phyloP scores from a whole-genome alignment of 768 basidiomycete genomes.

The Fomitopsis serialis region DNA sequence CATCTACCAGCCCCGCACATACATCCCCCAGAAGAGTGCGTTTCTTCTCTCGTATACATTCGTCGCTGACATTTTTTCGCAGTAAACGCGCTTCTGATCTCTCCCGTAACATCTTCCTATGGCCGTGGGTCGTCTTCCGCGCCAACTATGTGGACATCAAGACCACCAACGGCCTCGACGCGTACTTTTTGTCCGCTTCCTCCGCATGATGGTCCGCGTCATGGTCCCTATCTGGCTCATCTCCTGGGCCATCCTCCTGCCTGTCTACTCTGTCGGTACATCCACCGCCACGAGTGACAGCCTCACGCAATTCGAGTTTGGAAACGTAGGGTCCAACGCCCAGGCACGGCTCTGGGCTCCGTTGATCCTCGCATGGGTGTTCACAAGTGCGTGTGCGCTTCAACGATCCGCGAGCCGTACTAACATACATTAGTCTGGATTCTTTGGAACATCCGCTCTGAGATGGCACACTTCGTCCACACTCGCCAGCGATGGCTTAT shows the following conservation, averaged over 20 bases:
- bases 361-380: constrained; percentile 67
- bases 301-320: constrained; percentile 72
- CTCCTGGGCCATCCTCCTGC: constrained; percentile 83
- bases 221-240: constrained; percentile 89
- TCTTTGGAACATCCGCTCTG: constrained; percentile 71
- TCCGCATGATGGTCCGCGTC: constrained; percentile 77
- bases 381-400: constrained; percentile 54
- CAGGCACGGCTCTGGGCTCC: constrained; percentile 72
- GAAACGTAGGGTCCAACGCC: constrained; percentile 55
- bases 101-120: constrained; percentile 43
- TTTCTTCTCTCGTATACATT: neutral
- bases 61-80: constrained; percentile 5
- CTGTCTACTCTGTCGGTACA: constrained; percentile 59
- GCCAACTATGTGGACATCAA: constrained; percentile 61
- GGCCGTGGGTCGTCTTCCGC: constrained; percentile 61
- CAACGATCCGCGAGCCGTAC: neutral
- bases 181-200: constrained; percentile 88
- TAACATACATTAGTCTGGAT: constrained; percentile 60
- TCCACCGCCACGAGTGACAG: constrained; percentile 40
- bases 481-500: constrained; percentile 82
- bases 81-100: constrained; percentile 53
- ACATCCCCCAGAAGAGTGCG: constrained; percentile 47
- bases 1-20: constrained; percentile 84
- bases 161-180: constrained; percentile 76
- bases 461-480: constrained; percentile 77